phyloP scores from a whole-genome alignment of 176 grass and related monocot species.

The sorghum (Sorghum bicolor) region Sorghum_bicolor_NCBIv3 NC_012871.2:58292501-58293000 shows the following conservation, averaged over 20 bases:
- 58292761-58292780: conserved; percentile 7
- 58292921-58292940: conserved; percentile 1
- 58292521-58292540: background rate
- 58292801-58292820: background rate
- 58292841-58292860: conserved; percentile 7
- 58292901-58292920: background rate
- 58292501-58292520: background rate
- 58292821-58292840: conserved; percentile 6
- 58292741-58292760: conserved; percentile 10
- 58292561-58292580: background rate
- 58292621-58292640: conserved; percentile 13
- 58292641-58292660: conserved; percentile 16
- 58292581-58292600: background rate
- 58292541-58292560: background rate
- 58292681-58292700: background rate
- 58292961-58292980: conserved; percentile 97
- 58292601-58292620: conserved; percentile 10
- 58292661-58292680: background rate
- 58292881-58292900: background rate
- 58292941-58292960: conserved; percentile 60
- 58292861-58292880: background rate
- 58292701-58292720: conserved; percentile 12
- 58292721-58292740: conserved; percentile 9
- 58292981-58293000: conserved; percentile 89
- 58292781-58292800: background rate